Evolutionary conservation across 2,329 filamentous ascomycete species (phyloP), one percentile per base, ranked within the genome.

Genomic region (Diaporthe velutina): DNA sequence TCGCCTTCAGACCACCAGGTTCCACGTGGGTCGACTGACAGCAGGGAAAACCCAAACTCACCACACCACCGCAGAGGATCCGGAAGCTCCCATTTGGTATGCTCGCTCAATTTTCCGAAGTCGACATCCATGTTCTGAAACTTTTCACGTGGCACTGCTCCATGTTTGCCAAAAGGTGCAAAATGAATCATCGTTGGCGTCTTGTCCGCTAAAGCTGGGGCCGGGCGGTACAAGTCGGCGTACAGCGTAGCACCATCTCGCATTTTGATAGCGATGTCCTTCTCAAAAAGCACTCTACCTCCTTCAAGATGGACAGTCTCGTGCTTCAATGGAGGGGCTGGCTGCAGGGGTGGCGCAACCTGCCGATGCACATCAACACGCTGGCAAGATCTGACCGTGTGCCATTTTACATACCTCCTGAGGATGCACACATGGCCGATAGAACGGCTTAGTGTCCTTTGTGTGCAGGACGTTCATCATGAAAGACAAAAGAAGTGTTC

Each of bases 321-420:
- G 45, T 50, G 22, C 45, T 50, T 50, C 8, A n/a, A 19, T 50
- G 22, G 45, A 50, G 45, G 45, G 9, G 45, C 45, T 3, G 45
- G 45, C 22, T n/a, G 45, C 19, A 50, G 15, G 22, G 45, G 45
- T 50, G 45, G 45, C 40, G 40, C 40, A 42, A 42, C 40, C 40
- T 42, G 40, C 40, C 40, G 40, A 17, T 42, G 8, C 40, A 7
- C 40, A 17, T 42, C 40, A 42, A 17, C 15, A 19, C 40, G 17
- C 40, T 42, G 17, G 40, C 40, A 42, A 0, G 40, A 0, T 7
- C 19, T 17, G 0, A 19, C 15, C n/a, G 3, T 4, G 1, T 19
- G 40, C 1, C 40, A 17, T 42, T 42, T 13, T 2, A 42, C 40
- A 19, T 42, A 42, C 40, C 5, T 42, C 5, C 40, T 42, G 40